Base-by-base conservation (phyloP, 1,139 yeast species). In the Candida sp. region DNA sequence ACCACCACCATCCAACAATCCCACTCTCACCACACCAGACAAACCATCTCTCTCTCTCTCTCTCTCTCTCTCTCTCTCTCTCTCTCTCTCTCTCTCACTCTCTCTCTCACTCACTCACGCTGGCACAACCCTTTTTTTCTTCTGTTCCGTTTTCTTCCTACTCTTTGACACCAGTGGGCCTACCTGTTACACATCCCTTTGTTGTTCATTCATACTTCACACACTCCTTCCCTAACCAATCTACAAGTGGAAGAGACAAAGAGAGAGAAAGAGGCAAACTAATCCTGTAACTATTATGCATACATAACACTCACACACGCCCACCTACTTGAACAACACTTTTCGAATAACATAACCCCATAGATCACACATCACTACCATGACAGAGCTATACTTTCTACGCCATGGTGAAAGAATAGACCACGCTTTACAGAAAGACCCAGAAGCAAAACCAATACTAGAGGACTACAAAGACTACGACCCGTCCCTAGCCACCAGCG, bases 331-430 rank as follows among this genome's bases (percentile, higher is more conserved):
- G 17, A 17, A 17, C 17, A 17, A 17, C 1, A 17, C 17, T 17
- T 17, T 17, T 17, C 17, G 17, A 17, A 17, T 17, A 17, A 17
- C 17, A 17, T 17, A 17, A 17, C 2, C 17, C 17, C 17, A 17
- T 17, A 17, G 2, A 17, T 17, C 17, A 17, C 17, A 17, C 7
- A 28, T 28, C 31, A 28, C 2, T 8, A 28, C 31, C 31, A 28
- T 72, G 77, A 59, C 73, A 31, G 81, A 77, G 62, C 63, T 77
- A 54, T 75, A 65, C 62, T 77, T 77, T 64, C 65, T 77, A 55
- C 78, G 82, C 51, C 82, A 77, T 62, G 81, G 78, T 35, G 67
- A 69, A 48, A 65, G 81, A 53, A 73, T 76, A 48, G 81, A 77
- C 60, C 80, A 75, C 55, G 77, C 72, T 4, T 55, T 62, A 48